Base-by-base conservation (phyloP, 78 protist species). In the Salpingoeca rosetta region DNA sequence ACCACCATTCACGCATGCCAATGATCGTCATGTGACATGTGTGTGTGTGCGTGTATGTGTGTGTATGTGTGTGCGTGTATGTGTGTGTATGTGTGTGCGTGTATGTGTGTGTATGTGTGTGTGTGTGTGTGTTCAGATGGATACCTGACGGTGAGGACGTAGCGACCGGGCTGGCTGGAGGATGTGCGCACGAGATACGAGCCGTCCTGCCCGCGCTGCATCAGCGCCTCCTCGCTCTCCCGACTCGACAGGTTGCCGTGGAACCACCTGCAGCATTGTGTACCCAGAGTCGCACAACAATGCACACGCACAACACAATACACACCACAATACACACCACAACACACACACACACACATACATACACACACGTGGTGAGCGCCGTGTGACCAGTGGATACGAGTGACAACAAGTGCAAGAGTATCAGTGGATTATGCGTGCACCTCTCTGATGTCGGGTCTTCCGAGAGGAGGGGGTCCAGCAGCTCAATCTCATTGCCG, bases 381-480 rank as follows among this genome's bases (percentile, higher is more conserved):
- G n/a, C n/a, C n/a, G n/a, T n/a, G n/a, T n/a, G n/a, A n/a, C n/a
- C n/a, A n/a, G n/a, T n/a, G n/a, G n/a, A n/a, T n/a, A n/a, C n/a
- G n/a, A n/a, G n/a, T n/a, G 76, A 28, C 37, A 35, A 12, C 12
- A 35, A 12, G 76, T 28, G 38, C 12, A 45, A 45, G 57, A 45
- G 57, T 17, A 45, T 12, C 28, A 12, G 57, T 3, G 11, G 76
- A 11, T 35, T 22, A 17, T 2, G 11, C 3, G 10, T 28, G 42
- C 42, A 76, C 80, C 83, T 65, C 73, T 80, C 83, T 0, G 39
- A 22, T n/a, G 83, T 80, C 35, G 83, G 83, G 73, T 80, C 83
- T n/a, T 80, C 83, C 74, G 37, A 44, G 45, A 80, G 73, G 28
- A 80, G 83, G 42, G 83, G 83, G 42, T 44, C 11, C 39, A 3